A percentile compares a stretch with the other conserved stretches of the same genome.
Evolutionary conservation across 805 yeast genomes (phyloP).

Genomic region (Yarrowia alimentaria): DNA sequence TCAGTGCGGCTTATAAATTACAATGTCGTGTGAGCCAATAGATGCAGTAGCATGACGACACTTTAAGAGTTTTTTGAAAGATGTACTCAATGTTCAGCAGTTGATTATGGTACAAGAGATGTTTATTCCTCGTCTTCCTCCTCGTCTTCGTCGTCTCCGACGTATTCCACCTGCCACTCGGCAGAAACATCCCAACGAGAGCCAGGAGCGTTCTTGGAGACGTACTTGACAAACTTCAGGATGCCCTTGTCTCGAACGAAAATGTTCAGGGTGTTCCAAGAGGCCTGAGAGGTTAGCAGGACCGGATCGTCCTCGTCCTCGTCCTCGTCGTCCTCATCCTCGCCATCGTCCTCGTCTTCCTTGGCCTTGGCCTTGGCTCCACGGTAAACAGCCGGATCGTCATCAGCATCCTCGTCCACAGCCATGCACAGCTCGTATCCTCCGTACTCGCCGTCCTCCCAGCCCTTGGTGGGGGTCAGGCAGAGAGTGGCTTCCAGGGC

Average conservation of each 20-base stretch:
- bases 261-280: conserved; percentile 75
- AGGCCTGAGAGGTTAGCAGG: conserved; percentile 72
- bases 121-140: conserved; percentile 31
- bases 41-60: no score
- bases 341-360: conserved; percentile 46
- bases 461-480: conserved; percentile 76
- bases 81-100: no score
- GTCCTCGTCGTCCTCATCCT: conserved; percentile 45
- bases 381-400: conserved; percentile 82
- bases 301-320: conserved; percentile 73
- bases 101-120: no score
- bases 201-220: conserved; percentile 82
- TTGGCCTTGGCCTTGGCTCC: conserved; percentile 45
- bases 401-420: conserved; percentile 46
- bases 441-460: conserved; percentile 87
- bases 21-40: no score
- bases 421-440: conserved; percentile 92
- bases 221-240: conserved; percentile 89
- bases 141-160: conserved; percentile 46
- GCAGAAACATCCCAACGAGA: conserved; percentile 87
- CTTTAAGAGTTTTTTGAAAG: no score
- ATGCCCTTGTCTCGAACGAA: conserved; percentile 82
- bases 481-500: conserved; percentile 76
- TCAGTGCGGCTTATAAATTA: no score
- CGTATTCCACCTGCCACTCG: conserved; percentile 69